A percentile compares a stretch with the other conserved stretches of the same genome.
Conservation (phyloP, 73 alveolate genomes). For the Urostyla sp. region DNA sequence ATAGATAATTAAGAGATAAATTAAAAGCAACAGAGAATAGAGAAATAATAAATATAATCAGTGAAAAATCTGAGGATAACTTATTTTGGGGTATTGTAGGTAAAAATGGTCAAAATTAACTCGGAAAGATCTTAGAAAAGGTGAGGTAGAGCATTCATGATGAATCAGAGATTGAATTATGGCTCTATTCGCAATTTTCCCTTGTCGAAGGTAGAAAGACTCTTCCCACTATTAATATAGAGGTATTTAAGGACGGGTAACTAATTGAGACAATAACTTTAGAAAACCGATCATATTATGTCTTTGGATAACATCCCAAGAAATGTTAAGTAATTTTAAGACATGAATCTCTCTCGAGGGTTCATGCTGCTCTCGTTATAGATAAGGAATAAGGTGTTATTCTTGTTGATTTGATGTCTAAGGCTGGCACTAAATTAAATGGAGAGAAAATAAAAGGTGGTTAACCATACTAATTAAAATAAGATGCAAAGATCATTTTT, state of each 20-base stretch:
- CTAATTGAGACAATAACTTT: conserved; percentile 64
- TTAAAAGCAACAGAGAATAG: conserved; percentile 73
- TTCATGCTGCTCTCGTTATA: conserved; percentile 79
- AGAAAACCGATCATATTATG: conserved; percentile 63
- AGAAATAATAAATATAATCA: conserved; percentile 61
- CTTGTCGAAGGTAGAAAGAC: conserved; percentile 69
- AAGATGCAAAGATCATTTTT: conserved; percentile 64
- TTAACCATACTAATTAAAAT: conserved; percentile 61
- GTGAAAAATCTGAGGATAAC: conserved; percentile 63
- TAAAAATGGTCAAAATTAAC: conserved; percentile 77
- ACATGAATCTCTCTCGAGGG: conserved; percentile 84
- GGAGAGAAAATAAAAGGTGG: conserved; percentile 61
- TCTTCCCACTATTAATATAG: conserved; percentile 71
- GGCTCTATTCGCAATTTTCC: conserved; percentile 73
- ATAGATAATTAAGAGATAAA: conserved; percentile 74
- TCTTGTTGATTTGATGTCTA: conserved; percentile 77
- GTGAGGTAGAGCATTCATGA: conserved; percentile 68
- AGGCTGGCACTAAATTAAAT: conserved; percentile 78
- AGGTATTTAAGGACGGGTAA: conserved; percentile 66
- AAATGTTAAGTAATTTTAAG: conserved; percentile 72
- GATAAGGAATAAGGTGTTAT: conserved; percentile 66
- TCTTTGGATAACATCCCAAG: conserved; percentile 76
- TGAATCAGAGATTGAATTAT: conserved; percentile 68
- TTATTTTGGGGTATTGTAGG: conserved; percentile 80
- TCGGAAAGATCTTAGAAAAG: conserved; percentile 77